A percentile compares a stretch with the other conserved stretches of the same genome.
Conservation (phyloP, 2,329 filamentous ascomycete genomes). For the Aplosporella prunicola region DNA sequence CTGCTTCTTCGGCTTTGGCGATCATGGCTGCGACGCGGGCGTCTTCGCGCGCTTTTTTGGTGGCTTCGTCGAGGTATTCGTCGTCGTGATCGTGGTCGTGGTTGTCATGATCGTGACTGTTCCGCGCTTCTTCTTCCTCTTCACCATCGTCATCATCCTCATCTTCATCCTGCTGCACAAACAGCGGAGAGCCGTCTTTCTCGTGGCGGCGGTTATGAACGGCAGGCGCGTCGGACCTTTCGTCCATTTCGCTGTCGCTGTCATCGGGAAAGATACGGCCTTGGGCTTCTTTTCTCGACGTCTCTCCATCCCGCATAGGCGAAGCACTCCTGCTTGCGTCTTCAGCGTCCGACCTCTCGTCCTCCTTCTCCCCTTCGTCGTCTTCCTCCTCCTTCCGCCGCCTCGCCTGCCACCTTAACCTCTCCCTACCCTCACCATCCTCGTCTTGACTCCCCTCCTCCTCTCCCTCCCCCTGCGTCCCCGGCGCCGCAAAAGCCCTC, state of each 20-base stretch:
- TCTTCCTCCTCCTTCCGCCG: slow-evolving; percentile 14
- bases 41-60: slow-evolving; percentile 44
- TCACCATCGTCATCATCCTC: slow-evolving; percentile 45
- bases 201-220: background rate
- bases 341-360: background rate
- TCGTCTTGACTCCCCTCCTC: slow-evolving; percentile 9
- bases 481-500: slow-evolving; percentile 46
- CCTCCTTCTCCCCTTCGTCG: slow-evolving; percentile 2
- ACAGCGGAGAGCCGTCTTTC: slow-evolving; percentile 4
- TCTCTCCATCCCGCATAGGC: too few species aligned
- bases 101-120: too few species aligned
- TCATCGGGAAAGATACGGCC: too few species aligned
- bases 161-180: slow-evolving; percentile 15
- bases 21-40: slow-evolving; percentile 36
- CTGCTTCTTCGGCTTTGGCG: slow-evolving; percentile 36
- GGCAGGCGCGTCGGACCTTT: background rate
- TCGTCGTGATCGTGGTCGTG: slow-evolving; percentile 26
- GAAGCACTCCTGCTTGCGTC: background rate
- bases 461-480: slow-evolving; percentile 28
- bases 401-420: slow-evolving; percentile 17
- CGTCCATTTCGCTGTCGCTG: too few species aligned
- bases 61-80: slow-evolving; percentile 46
- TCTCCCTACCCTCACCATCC: background rate
- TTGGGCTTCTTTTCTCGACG: too few species aligned
- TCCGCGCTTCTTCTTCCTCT: slow-evolving; percentile 43